phyloP scores from a whole-genome alignment of 2,329 filamentous ascomycete genomes.

The Bipolaris sorokiniana region DNA sequence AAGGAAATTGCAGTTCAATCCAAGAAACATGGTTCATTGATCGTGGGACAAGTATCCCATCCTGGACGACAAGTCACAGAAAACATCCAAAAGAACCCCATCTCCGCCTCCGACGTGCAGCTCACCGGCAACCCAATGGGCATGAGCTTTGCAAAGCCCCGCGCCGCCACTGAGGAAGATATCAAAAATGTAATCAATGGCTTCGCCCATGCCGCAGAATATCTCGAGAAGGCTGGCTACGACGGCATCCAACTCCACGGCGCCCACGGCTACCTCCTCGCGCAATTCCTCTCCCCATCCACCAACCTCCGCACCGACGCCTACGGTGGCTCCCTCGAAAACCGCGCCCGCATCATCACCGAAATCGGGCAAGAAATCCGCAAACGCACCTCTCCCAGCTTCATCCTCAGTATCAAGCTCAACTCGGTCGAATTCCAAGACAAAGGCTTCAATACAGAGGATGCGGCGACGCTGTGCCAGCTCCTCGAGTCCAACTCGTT shows the following conservation, averaged over 20 bases:
- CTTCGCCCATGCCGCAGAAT: constrained; percentile 68
- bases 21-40: constrained; percentile 64
- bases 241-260: constrained; percentile 58
- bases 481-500: constrained; percentile 59
- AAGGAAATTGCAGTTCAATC: constrained; percentile 60
- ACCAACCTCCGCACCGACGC: constrained; percentile 54
- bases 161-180: constrained; percentile 60
- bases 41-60: constrained; percentile 68
- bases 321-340: constrained; percentile 53
- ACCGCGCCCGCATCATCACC: constrained; percentile 51
- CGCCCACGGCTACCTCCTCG: constrained; percentile 55
- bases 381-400: constrained; percentile 43
- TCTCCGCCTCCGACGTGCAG: constrained; percentile 57
- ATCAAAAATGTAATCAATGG: constrained; percentile 63
- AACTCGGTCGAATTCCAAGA: constrained; percentile 64
- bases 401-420: constrained; percentile 63
- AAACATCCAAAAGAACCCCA: constrained; percentile 56
- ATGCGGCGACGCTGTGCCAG: constrained; percentile 57
- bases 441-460: constrained; percentile 59
- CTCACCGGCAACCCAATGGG: constrained; percentile 46
- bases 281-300: constrained; percentile 52
- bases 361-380: constrained; percentile 51
- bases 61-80: constrained; percentile 63
- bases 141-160: constrained; percentile 61
- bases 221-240: constrained; percentile 66